Percentiles rank a stretch among this genome's conserved stretches.
phyloP scores from a whole-genome alignment of 495 filamentous ascomycete genomes.

The Penicillium riverlandense region DNA sequence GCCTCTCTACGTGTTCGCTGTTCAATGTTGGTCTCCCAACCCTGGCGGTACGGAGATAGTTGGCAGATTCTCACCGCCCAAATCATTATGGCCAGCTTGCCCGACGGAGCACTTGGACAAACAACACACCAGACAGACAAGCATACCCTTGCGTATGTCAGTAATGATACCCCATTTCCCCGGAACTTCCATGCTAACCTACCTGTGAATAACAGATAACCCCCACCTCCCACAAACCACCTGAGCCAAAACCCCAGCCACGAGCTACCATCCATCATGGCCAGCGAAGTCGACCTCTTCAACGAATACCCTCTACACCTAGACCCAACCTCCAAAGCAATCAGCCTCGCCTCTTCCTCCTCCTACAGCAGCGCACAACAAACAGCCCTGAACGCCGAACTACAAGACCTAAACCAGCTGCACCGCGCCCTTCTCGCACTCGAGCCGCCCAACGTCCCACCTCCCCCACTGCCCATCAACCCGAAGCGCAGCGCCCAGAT shows the following conservation, averaged over 20 bases:
- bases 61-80: too few relatives aligned
- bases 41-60: too few relatives aligned
- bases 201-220: too few relatives aligned
- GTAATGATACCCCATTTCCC: too few relatives aligned
- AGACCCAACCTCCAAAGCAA: conserved; percentile 69
- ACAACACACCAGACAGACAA: too few relatives aligned
- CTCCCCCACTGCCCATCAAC: conserved; percentile 73
- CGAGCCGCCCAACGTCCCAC: conserved; percentile 50
- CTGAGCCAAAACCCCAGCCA: conserved; percentile 3
- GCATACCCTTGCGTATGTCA: too few relatives aligned
- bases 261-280: conserved; percentile 18
- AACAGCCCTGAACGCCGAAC: conserved; percentile 53
- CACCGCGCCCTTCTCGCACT: conserved; percentile 63
- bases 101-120: too few relatives aligned
- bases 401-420: conserved; percentile 62
- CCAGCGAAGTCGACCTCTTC: conserved; percentile 59
- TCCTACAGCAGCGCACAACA: conserved; percentile 24
- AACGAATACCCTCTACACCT: conserved; percentile 73
- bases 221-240: background rate
- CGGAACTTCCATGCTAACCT: too few relatives aligned
- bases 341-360: conserved; percentile 49
- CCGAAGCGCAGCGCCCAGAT: conserved; percentile 81
- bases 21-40: too few relatives aligned
- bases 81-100: too few relatives aligned
- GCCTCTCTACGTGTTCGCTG: too few relatives aligned